These are phyloP conservation scores for Cryptosporidium sp. DNA, from an alignment of 169 alveolate species.

Conservation along the genomic window DNA sequence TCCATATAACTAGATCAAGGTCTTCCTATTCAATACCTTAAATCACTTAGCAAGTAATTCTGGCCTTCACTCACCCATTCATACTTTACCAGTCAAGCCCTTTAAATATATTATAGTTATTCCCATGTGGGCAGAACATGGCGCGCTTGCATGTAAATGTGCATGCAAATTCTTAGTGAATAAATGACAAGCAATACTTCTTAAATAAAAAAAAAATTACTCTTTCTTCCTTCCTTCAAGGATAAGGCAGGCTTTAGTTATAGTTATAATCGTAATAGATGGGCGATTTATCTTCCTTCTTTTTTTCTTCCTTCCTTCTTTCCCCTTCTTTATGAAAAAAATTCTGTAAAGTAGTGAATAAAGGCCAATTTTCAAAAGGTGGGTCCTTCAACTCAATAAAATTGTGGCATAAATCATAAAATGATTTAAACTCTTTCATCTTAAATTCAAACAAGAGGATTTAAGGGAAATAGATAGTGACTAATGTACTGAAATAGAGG, in stretches of 20 bases:
- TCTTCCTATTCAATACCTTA: not conserved
- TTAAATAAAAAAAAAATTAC: not conserved
- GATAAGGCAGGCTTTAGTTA: not conserved
- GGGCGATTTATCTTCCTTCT: not conserved
- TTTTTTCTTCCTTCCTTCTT: not conserved
- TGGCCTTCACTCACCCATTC: not conserved
- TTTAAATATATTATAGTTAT: not conserved
- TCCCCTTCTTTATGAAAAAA: not conserved
- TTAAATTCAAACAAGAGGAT: not conserved
- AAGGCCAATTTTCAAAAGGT: not conserved
- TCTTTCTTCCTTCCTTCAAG: not conserved
- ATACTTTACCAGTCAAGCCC: not conserved
- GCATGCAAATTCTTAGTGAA: not conserved
- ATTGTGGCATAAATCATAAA: not conserved
- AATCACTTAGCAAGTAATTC: not conserved
- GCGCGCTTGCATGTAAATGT: not conserved
- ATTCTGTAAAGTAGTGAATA: no score
- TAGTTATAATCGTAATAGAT: not conserved
- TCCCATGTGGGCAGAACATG: conserved; percentile 1
- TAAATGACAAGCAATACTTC: conserved; percentile 18
- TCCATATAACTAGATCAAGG: not conserved
- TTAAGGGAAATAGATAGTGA: not conserved
- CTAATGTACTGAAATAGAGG: not conserved
- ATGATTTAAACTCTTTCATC: not conserved
- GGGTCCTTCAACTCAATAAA: not conserved